Conservation (phyloP, 169 alveolate genomes). For the Theileria sp. region DNA sequence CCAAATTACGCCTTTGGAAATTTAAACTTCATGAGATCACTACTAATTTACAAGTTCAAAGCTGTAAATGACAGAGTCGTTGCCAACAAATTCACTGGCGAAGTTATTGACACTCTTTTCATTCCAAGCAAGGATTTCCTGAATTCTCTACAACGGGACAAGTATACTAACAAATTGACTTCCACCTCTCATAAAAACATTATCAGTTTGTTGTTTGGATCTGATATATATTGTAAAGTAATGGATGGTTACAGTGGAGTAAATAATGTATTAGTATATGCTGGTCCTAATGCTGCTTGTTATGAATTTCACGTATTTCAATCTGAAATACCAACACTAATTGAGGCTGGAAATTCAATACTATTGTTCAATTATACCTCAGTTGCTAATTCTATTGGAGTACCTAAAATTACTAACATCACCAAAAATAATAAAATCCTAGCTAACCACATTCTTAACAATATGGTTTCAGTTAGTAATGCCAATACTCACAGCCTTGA, state of each 20-base stretch:
- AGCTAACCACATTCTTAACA: neutral
- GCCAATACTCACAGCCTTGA: neutral
- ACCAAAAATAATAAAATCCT: constrained; percentile 12
- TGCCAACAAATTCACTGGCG: constrained; percentile 4
- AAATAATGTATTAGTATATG: constrained; percentile 11
- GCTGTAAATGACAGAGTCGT: constrained; percentile 11
- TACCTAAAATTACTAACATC: constrained; percentile 14
- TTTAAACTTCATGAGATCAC: neutral
- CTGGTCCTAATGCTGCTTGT: constrained; percentile 36
- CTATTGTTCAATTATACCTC: constrained; percentile 38
- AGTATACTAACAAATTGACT: neutral
- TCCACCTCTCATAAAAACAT: neutral
- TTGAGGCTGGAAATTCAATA: constrained; percentile 15
- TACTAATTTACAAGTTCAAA: constrained; percentile 18
- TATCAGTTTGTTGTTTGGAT: constrained; percentile 26
- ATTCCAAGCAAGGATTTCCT: constrained; percentile 16
- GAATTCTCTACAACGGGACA: neutral
- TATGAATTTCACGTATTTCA: constrained; percentile 20
- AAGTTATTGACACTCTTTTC: constrained; percentile 23
- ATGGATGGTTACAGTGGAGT: constrained; percentile 12
- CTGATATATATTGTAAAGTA: constrained; percentile 13
- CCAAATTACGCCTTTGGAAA: constrained; percentile 27
- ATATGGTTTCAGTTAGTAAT: neutral
- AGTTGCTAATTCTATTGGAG: constrained; percentile 30
- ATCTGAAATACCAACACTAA: constrained; percentile 6